Base-by-base conservation (phyloP, 805 yeast species). In the Pichia thaimueangensis region DNA sequence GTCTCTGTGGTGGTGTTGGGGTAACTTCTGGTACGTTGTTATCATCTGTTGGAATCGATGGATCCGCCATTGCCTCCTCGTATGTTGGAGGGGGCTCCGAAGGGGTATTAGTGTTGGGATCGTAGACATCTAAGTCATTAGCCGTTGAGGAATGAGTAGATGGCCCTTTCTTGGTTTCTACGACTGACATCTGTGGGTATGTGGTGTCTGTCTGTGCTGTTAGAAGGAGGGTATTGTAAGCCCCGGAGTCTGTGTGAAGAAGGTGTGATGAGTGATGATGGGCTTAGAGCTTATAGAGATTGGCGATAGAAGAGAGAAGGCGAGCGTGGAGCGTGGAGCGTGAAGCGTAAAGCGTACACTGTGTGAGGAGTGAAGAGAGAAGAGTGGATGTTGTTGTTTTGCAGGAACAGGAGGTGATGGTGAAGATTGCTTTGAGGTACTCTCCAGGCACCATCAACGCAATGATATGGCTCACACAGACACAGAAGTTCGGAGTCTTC, bases 401-500 rank as follows among this genome's bases (percentile, higher is more conserved):
- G n/a, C n/a, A n/a, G n/a, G n/a, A n/a, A n/a, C n/a, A n/a, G n/a
- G n/a, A n/a, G n/a, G n/a, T n/a, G n/a, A n/a, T n/a, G n/a, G n/a
- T n/a, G n/a, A n/a, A n/a, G n/a, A n/a, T n/a, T n/a, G n/a, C 6
- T 12, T 27, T 4, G 6, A 27, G 29, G 2, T 27, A 27, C 9
- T 27, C n/a, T 27, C 8, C 11, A 22, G 5, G 21, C 37, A 22
- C 6, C 16, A 33, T 7, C 17, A n/a, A n/a, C n/a, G n/a, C 22
- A 15, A 73, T 73, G 76, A 73, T 82, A 65, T 82, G 89, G 89
- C 70, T 82, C 43, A 74, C 86, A n/a, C 86, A 82, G 53, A 63
- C 77, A 50, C 89, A 82, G 56, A 82, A 88, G 64, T 80, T 82
- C 56, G 97, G 97, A 29, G 96, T 86, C 16, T 96, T 86, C 3